Evolutionary conservation across 176 grass and related monocot genomes (phyloP), one percentile per base, ranked within the genome.

Genomic region (Eragrostis nindensis): DNA sequence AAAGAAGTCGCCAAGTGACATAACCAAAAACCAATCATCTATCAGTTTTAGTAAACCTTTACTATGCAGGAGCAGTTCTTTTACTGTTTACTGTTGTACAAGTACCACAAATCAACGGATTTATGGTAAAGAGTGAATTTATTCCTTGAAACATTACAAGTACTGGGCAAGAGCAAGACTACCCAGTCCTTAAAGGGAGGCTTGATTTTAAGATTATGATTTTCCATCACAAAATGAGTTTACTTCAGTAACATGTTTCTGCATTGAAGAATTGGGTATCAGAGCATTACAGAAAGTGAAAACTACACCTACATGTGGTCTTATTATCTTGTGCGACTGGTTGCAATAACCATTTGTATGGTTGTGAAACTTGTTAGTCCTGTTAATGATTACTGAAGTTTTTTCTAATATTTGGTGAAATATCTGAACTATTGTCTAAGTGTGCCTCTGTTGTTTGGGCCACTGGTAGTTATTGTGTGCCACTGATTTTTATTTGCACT

Each of bases 131-230:
- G 7, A 40, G 12, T 4, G 42, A 7, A 46, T 46, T 1, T 21
- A 60, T 21, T 70, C 18, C 22, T 57, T 21, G 38, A 70, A 24
- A 29, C 12, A 27, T 66, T 27, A 61, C 22, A 29, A 29, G 26
- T 21, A 11, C 21, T n/a, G 9, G 3, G 55, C 15, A 70, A 36
- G 32, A 36, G 32, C 32, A 36, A 36, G 32, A 4, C 2, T 2
- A 4, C 32, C 32, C 4, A 36, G 32, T 1, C 32, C 32, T 36
- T 36, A 36, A 29, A 61, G 55, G n/a, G 8, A 13, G 30, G 40
- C 46, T 73, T 83, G 61, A 24, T 67, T 44, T 52, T 18, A 66
- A 36, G 36, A 67, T 67, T 29, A 66, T 67, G 18, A 9, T 57
- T 59, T 84, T 19, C 40, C 39, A 73, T 29, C 21, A 12, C 19